Base-by-base conservation (phyloP, 129 eudicot species). In the Dittrichia graveolens region DNA sequence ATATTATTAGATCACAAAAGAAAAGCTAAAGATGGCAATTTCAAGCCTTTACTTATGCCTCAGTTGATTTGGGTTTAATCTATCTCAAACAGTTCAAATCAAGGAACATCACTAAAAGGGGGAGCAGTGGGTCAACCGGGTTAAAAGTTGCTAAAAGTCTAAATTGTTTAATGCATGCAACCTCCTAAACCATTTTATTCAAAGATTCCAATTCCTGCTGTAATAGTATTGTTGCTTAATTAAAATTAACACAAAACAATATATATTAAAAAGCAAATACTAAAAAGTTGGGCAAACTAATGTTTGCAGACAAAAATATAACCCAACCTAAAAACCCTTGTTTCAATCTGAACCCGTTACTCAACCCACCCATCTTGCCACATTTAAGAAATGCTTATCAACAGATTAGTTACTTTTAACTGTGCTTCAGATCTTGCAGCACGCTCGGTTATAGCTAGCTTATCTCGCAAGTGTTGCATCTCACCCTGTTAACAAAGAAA, bases 351-450 rank as follows among this genome's bases (percentile, higher is more conserved):
- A 65, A 6, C 41, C 66, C 10, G 24, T 65, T 45, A 45, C 37
- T 55, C 11, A 45, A 24, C 71, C 42, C 6, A 5, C 41, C 50
- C 41, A 65, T 47, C 39, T 47, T 19, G 58, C 42, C 31, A 75
- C 73, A 19, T 54, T 2, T 45, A 8, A 44, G 15, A 56, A 76
- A 41, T 48, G 42, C 14, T 37, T 45, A 44, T 52, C 10, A 75
- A 71, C 46, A 68, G 38, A 60, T 48, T 0, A 41, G 41, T 42
- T 84, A 91, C 97, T 79, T 88, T 91, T 72, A 91, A 65, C 73
- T 82, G 88, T 6, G 93, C 97, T 83, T 91, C 96, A 61, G 96
- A 88, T 86, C 80, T 91, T 78, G 97, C 96, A 42, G 97, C 80
- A 68, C 97, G 82, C 60, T 91, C 96, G 40, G 86, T 64, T 73